A percentile compares a stretch with the other conserved stretches of the same genome.
phyloP scores from a whole-genome alignment of 495 filamentous ascomycete species.

The Aspergillus leporis region DNA sequence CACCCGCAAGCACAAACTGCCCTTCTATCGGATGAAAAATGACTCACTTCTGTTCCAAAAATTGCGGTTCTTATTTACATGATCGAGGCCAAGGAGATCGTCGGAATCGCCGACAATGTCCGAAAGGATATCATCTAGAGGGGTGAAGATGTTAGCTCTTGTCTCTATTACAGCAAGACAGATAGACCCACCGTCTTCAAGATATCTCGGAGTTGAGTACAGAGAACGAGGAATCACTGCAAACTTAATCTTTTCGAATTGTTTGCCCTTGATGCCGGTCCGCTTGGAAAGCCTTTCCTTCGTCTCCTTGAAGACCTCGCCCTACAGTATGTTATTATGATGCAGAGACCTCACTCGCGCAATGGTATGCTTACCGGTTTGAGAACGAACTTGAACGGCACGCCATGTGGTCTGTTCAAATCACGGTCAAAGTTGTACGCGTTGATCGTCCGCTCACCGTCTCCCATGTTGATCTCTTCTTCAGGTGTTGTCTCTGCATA shows the following conservation, averaged over 20 bases:
- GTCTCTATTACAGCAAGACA: not conserved
- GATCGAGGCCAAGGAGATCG: conserved; percentile 86
- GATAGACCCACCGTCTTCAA: conserved; percentile 75
- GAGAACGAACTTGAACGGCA: conserved; percentile 89
- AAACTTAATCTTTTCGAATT: conserved; percentile 98
- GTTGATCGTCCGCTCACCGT: conserved; percentile 62
- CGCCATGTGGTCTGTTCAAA: conserved; percentile 70
- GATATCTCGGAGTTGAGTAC: conserved; percentile 75
- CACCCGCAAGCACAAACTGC: conserved; percentile 8
- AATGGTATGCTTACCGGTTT: conserved; percentile 65
- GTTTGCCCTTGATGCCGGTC: conserved; percentile 94
- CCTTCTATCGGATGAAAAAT: conserved; percentile 63
- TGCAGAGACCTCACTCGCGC: not conserved
- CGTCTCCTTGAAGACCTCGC: conserved; percentile 85
- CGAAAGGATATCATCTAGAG: conserved; percentile 76
- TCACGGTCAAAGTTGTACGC: conserved; percentile 93
- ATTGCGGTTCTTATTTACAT: conserved; percentile 70
- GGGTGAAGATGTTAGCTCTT: conserved; percentile 18
- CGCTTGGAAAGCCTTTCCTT: conserved; percentile 86
- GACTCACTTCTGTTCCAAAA: conserved; percentile 62
- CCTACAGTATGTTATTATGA: conserved; percentile 48
- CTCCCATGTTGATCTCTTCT: conserved; percentile 67
- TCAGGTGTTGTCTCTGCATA: conserved; percentile 79
- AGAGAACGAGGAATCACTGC: conserved; percentile 69
- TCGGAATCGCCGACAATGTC: conserved; percentile 68